phyloP scores from a whole-genome alignment of 306 rosid species.

The Phaseolus lunatus region DNA sequence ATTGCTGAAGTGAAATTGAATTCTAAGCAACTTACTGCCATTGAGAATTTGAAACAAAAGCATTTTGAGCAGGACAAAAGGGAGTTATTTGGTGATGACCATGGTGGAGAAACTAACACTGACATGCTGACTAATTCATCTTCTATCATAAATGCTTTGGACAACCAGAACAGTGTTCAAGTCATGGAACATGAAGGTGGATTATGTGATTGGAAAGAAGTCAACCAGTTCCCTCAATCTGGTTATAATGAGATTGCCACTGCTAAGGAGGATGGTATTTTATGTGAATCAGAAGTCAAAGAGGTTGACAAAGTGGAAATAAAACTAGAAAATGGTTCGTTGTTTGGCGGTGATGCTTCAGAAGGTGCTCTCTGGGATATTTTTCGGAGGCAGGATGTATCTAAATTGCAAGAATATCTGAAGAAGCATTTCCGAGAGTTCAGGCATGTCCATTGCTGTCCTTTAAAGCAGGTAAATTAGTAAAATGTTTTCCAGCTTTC shows the following conservation, averaged over 20 bases:
- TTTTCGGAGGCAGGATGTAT: constrained; percentile 83
- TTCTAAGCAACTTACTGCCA: constrained; percentile 3
- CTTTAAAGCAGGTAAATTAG: constrained; percentile 68
- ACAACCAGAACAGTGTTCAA: constrained; percentile 10
- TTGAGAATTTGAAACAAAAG: constrained; percentile 49
- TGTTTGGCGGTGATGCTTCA: constrained; percentile 43
- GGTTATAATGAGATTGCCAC: constrained; percentile 6
- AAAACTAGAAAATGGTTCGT: constrained; percentile 12
- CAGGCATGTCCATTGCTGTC: constrained; percentile 70
- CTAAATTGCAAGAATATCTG: constrained; percentile 77
- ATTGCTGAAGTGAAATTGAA: constrained; percentile 55
- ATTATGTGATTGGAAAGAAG: constrained; percentile 28
- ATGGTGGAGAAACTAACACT: constrained; percentile 21
- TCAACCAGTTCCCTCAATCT: constrained; percentile 28
- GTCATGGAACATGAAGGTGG: constrained; percentile 25
- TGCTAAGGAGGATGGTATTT: constrained; percentile 2
- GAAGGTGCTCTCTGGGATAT: constrained; percentile 96
- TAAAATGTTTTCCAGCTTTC: neutral
- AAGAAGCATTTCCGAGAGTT: constrained; percentile 78
- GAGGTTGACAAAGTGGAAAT: constrained; percentile 7
- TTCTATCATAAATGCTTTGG: constrained; percentile 8
- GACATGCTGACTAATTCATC: constrained; percentile 11
- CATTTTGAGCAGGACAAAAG: constrained; percentile 64
- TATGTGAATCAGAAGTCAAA: constrained; percentile 11
- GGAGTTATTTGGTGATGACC: constrained; percentile 54